Evolutionary conservation across 768 basidiomycete genomes (phyloP), one percentile per base, ranked within the genome.

Genomic region (Collybia nuda): DNA sequence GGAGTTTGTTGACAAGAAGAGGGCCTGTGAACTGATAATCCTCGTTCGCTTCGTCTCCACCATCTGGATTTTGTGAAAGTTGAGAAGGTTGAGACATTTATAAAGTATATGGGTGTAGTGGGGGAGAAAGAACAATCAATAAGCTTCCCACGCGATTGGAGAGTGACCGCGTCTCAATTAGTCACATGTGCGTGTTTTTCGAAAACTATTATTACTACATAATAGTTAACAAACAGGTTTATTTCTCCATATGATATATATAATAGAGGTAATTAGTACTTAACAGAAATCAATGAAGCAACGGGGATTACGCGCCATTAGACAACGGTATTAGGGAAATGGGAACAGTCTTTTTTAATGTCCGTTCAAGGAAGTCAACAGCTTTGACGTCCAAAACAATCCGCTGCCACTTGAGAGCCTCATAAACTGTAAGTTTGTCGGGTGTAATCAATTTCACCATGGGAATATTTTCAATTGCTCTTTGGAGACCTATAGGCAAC

Each of bases 351-450:
- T 84, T 84, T 54, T 76, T 73, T 23, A 91, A 71, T 39, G 73
- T 79, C 56, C 74, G 73, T 67, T 91, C 89, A 40, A 93, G 78
- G 58, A 76, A 80, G 32, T 93, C 85, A n/a, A 94, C 84, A 2
- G 93, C 92, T 47, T 82, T 79, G 52, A 88, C 62, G 62, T 98
- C 95, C 63, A 98, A 61, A 29, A 97, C 75, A 24, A 94, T 68
- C 59, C 89, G 82, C 51, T 84, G 82, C 84, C 92, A 92, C 67
- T 84, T 88, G 61, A 98, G 68, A 37, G 91, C 64, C 61, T 96
- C 88, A 68, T 91, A 95, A 14, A 96, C 85, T 18, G 76, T 82
- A 48, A 92, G 70, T 41, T 91, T 80, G 35, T 82, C 71, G 15
- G 82, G 83, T 2, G 81, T 82, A 35, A 76, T 75, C 40, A 88